These are phyloP conservation scores for Ettlia oleoabundans DNA, from an alignment of 139 green algal genomes.

Conservation along the genomic window DNA sequence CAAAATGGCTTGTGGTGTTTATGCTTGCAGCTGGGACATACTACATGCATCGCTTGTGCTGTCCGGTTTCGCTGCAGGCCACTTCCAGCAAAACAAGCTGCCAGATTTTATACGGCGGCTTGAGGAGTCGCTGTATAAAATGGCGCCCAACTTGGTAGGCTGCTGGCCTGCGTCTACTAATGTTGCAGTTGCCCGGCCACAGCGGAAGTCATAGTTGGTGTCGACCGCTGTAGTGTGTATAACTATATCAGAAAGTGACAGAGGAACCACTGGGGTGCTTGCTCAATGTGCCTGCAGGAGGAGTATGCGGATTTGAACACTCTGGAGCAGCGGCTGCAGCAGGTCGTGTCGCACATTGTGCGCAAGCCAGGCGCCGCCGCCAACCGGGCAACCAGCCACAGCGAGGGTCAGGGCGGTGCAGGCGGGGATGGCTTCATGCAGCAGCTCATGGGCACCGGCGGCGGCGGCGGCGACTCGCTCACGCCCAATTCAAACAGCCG, in stretches of 20 bases:
- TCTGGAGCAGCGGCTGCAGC: slow-evolving; percentile 85
- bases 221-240: no score
- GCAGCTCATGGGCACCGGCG: background rate
- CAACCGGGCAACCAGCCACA: background rate
- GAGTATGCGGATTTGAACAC: slow-evolving; percentile 84
- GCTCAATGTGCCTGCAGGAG: slow-evolving; percentile 68
- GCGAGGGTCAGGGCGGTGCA: background rate
- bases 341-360: slow-evolving; percentile 78
- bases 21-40: no score
- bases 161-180: no score
- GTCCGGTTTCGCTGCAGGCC: slow-evolving; percentile 22
- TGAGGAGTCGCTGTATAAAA: slow-evolving; percentile 82
- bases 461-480: background rate
- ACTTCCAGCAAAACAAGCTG: slow-evolving; percentile 64
- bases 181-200: no score
- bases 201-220: no score
- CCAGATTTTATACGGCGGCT: slow-evolving; percentile 87
- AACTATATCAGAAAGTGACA: no score
- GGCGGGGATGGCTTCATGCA: background rate
- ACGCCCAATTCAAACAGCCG: background rate
- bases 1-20: no score
- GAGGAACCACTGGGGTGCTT: no score
- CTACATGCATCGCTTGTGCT: no score
- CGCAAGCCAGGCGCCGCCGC: slow-evolving; percentile 37
- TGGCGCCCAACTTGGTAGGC: slow-evolving; percentile 73